Evolutionary conservation across 495 filamentous ascomycete species (phyloP), one percentile per base, ranked within the genome.

Genomic region (Xylaria cubensis): DNA sequence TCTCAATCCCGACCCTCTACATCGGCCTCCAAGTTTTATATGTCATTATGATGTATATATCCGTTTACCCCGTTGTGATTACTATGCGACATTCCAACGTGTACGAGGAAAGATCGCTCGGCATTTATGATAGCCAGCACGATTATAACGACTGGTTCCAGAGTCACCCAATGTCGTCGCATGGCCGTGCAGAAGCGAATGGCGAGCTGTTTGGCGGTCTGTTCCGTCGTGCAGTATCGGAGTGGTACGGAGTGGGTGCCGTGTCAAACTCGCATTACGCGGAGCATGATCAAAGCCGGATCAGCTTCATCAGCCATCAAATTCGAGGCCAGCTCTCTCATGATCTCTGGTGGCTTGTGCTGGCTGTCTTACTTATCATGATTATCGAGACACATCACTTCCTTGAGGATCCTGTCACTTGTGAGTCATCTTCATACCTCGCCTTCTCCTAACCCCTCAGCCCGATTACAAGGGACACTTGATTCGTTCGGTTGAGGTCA

Each of bases 11-110:
- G 15, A 83, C 84, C 26, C 83, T 95, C 6, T 91, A 90, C 32
- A 91, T 94, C 67, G 90, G 90, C 3, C 82, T 97, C 1, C 91
- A 94, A 72, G 86, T 94, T 19, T 84, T 96, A 29, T 97, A 97
- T 79, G 89, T 94, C n/a, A 87, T 95, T 32, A 97, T 96, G 93
- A 97, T 97, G 93, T 97, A 95, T 80, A 92, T 94, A 74, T 90
- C 92, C 26, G 86, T 91, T 19, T 93, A 91, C 73, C 92, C 92
- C 0, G 91, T 93, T 41, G 91, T 92, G 21, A 93, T 94, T 72
- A 90, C 87, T 17, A 88, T 94, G 76, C 86, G 92, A 15, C 84
- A 87, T 39, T 88, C 87, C 32, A 91, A 91, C 73, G 86, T 88
- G 6, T 91, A 91, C 71, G 89, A 91, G 75, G 92, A 94, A 78